A percentile compares a stretch with the other conserved stretches of the same genome.
Evolutionary conservation across 169 alveolate species (phyloP).

Genomic region (Plasmodium adleri): DNA sequence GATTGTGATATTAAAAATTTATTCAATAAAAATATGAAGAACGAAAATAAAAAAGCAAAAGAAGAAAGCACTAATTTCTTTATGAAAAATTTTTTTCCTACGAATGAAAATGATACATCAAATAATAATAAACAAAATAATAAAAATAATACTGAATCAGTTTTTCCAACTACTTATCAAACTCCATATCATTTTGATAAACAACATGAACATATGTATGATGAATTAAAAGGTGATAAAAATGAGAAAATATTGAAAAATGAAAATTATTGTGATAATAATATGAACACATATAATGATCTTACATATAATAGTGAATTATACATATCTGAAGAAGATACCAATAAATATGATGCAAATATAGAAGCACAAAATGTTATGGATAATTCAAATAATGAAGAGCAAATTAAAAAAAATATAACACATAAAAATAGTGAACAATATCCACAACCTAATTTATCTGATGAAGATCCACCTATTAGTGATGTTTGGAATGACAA

Average conservation of each 20-base stretch:
- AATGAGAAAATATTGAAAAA: not conserved
- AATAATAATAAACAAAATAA: not conserved
- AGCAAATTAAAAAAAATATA: conserved; percentile 6
- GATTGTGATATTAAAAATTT: too few species aligned
- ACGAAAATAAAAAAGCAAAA: too few species aligned
- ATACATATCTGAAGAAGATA: not conserved
- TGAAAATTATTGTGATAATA: not conserved
- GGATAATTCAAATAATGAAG: not conserved
- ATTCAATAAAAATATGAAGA: too few species aligned
- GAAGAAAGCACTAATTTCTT: too few species aligned
- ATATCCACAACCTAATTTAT: conserved; percentile 25
- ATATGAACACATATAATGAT: not conserved
- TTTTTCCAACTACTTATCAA: not conserved
- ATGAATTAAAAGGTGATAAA: not conserved
- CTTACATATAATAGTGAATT: not conserved
- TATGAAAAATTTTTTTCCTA: not conserved
- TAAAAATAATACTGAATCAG: not conserved
- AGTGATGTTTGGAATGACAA: conserved; percentile 68
- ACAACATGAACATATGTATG: not conserved
- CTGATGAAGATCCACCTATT: conserved; percentile 60
- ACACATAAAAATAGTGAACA: conserved; percentile 1
- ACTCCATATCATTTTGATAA: not conserved
- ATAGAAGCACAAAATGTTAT: not conserved
- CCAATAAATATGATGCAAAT: conserved; percentile 13
- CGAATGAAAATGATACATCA: conserved; percentile 11